Evolutionary conservation across 2,329 filamentous ascomycete genomes (phyloP).

Genomic region (Pestalotiopsis sp.): DNA sequence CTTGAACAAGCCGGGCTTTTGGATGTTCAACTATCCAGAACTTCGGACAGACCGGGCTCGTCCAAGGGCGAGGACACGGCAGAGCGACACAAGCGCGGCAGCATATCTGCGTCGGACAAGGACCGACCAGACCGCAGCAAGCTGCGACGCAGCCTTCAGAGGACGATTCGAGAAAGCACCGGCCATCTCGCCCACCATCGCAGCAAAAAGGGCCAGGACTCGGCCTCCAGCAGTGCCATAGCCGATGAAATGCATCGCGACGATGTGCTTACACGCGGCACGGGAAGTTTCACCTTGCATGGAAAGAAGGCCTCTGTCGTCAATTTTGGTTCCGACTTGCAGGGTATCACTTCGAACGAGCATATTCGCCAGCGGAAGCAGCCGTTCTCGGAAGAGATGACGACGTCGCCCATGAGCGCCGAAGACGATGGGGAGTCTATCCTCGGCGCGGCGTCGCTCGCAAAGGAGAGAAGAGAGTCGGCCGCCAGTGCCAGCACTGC

Average conservation of each 20-base stretch:
- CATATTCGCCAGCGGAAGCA: slow-evolving; percentile 66
- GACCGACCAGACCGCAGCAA: slow-evolving; percentile 64
- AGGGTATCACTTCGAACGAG: slow-evolving; percentile 75
- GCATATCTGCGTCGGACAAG: slow-evolving; percentile 33
- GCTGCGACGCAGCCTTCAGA: slow-evolving; percentile 83
- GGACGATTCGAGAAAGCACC: slow-evolving; percentile 82
- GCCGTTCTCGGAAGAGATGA: slow-evolving; percentile 43
- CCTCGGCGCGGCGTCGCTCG: slow-evolving; percentile 45
- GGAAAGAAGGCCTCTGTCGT: slow-evolving; percentile 98
- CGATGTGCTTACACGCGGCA: slow-evolving; percentile 75
- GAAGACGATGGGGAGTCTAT: slow-evolving; percentile 57
- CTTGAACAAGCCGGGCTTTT: slow-evolving; percentile 70
- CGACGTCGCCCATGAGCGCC: slow-evolving; percentile 37
- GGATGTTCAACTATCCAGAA: slow-evolving; percentile 44
- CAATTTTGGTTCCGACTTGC: slow-evolving; percentile 92
- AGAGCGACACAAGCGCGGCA: slow-evolving; percentile 39
- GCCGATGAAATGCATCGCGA: slow-evolving; percentile 56
- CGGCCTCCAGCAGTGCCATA: slow-evolving; percentile 58
- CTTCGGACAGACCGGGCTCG: slow-evolving; percentile 43
- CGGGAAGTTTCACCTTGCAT: slow-evolving; percentile 92
- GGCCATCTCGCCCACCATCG: slow-evolving; percentile 69
- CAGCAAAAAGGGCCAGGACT: slow-evolving; percentile 77
- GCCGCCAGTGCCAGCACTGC: slow-evolving; percentile 67
- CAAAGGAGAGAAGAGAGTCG: slow-evolving; percentile 59
- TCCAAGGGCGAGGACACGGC: slow-evolving; percentile 43